Evolutionary conservation across 108 stramenopile genomes (phyloP), one percentile per base, ranked within the genome.

Genomic region (Cyclostephanos tholiformis): DNA sequence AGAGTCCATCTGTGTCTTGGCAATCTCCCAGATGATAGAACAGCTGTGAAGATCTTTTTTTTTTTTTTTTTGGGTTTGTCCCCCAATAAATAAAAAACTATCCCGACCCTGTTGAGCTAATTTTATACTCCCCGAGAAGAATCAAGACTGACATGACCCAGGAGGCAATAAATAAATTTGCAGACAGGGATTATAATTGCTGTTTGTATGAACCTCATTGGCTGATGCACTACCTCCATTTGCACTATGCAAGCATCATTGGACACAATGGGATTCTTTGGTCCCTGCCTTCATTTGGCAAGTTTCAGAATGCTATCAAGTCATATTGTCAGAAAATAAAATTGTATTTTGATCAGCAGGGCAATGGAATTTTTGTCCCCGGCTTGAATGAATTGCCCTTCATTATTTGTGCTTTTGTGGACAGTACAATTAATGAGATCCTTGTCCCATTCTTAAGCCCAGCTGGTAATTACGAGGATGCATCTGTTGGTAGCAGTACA

Each of bases 341-440:
- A 26, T 25, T 11, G 52, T 25, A 25, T 19, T 6, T 10, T 19
- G 20, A 53, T 25, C 52, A 53, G 19, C 52, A 22, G 52, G 25
- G 52, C 52, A 29, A 17, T 4, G 5, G 10, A 3, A 58, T 4
- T 4, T 17, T 9, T 9, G 26, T 65, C 10, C 50, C 50, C 13
- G 50, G 50, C 12, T 41, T 51, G 29, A 11, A 65, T 4, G 5
- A 26, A 5, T 44, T 29, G 27, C 57, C 57, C 13, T 58, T 13
- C 57, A 43, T 65, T 52, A 58, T 75, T 11, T 67, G 67, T 63
- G 74, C 56, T 4, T 75, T 49, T 35, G 63, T 75, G 13, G 67
- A 75, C 32, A 29, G 36, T 23, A 58, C 56, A 0, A 68, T 75
- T 68, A 59, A 75, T 38, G 35, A 23, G 48, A 44, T 48, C 46